phyloP scores from a whole-genome alignment of 345 rosid species.

The Clausena lansium region DNA sequence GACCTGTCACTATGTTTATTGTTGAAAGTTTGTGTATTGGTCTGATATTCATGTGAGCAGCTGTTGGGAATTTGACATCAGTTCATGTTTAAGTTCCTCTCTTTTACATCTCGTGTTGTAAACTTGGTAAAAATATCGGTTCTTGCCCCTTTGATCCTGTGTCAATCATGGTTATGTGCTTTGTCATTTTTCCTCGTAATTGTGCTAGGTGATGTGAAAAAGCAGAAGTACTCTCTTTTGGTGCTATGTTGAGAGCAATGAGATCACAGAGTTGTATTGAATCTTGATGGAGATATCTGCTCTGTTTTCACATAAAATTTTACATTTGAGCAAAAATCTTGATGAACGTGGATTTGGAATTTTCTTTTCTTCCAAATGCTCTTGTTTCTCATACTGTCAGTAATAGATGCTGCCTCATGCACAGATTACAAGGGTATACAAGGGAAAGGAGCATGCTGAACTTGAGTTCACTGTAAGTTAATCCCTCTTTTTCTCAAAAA shows the following conservation, averaged over 20 bases:
- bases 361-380: not conserved
- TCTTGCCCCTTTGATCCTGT: not conserved
- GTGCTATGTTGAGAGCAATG: constrained; percentile 1
- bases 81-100: not conserved
- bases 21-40: not conserved
- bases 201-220: not conserved
- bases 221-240: not conserved
- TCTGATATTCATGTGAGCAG: not conserved
- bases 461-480: constrained; percentile 85
- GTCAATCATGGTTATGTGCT: not conserved
- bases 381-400: constrained; percentile 7
- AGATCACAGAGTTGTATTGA: not conserved
- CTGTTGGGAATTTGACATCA: not conserved
- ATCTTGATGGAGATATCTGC: constrained; percentile 1
- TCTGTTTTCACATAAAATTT: not conserved
- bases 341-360: not conserved
- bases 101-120: not conserved
- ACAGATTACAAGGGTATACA: constrained; percentile 84
- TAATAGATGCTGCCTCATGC: constrained; percentile 20
- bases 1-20: not conserved
- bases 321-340: not conserved
- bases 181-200: not conserved
- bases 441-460: constrained; percentile 83
- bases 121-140: not conserved
- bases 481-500: constrained; percentile 14